Percentiles rank a stretch among this genome's conserved stretches.
Conservation (phyloP, 1,284 basidiomycete genomes). For the Vanrija pseudolonga region DNA sequence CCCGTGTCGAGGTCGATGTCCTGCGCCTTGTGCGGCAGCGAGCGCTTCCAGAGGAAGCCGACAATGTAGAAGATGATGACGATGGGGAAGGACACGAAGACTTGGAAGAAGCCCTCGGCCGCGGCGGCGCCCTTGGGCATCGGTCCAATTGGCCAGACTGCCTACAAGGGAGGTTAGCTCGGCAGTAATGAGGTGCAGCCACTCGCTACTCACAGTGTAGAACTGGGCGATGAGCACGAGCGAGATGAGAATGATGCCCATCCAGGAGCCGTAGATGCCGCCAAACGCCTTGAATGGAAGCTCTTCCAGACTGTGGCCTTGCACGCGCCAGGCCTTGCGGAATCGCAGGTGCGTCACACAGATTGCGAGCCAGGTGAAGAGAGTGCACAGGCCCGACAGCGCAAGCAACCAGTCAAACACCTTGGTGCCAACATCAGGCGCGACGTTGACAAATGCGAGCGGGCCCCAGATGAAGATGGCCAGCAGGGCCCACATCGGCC, state of each 20-base stretch:
- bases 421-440: constrained; percentile 19
- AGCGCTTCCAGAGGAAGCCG: constrained; percentile 45
- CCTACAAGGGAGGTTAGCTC: constrained; percentile 26
- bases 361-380: constrained; percentile 51
- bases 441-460: constrained; percentile 48
- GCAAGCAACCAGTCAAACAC: constrained; percentile 53
- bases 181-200: too few relatives aligned
- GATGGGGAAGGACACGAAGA: constrained; percentile 43
- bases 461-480: constrained; percentile 44
- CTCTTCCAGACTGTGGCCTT: constrained; percentile 50
- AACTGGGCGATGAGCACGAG: constrained; percentile 44
- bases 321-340: constrained; percentile 48
- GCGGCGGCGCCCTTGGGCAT: constrained; percentile 24
- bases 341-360: constrained; percentile 46
- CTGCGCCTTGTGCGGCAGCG: constrained; percentile 33
- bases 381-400: constrained; percentile 53
- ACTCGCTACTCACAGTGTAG: constrained; percentile 23
- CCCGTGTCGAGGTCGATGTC: constrained; percentile 52
- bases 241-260: constrained; percentile 45
- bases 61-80: constrained; percentile 41
- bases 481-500: constrained; percentile 51
- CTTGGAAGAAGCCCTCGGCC: constrained; percentile 49
- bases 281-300: constrained; percentile 49
- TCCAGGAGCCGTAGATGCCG: constrained; percentile 51
- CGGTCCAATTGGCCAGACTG: constrained; percentile 12